Conservation (phyloP, 345 rosid species). For the Psidium guajava region DNA sequence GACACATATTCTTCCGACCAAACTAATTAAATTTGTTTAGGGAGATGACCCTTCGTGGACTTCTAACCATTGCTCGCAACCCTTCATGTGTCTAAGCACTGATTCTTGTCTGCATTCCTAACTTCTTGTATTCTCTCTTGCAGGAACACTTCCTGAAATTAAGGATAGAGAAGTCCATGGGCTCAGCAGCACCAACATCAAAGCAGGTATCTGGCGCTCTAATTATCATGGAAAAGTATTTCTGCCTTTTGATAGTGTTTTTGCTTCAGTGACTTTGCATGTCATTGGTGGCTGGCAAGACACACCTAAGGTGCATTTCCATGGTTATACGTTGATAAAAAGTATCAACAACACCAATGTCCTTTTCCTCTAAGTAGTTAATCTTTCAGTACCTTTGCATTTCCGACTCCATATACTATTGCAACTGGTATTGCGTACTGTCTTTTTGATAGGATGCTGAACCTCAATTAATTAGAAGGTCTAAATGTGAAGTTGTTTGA, state of each 20-base stretch:
- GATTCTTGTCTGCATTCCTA: neutral
- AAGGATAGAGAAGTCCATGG: slow-evolving; percentile 80
- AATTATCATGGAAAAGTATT: neutral
- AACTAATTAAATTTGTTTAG: neutral
- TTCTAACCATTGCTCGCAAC: neutral
- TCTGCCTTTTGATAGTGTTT: neutral
- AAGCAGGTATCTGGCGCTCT: slow-evolving; percentile 51
- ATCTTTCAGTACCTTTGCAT: neutral
- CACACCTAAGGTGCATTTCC: neutral
- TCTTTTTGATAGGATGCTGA: neutral
- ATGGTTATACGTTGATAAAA: neutral
- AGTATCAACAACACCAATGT: neutral
- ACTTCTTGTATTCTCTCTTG: neutral
- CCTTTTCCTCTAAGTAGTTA: neutral
- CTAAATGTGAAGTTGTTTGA: neutral
- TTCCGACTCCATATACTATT: neutral
- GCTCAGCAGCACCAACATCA: slow-evolving; percentile 61
- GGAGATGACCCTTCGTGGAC: neutral
- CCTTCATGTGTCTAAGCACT: neutral
- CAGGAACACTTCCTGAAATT: slow-evolving; percentile 87
- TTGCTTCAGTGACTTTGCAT: neutral
- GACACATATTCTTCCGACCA: neutral
- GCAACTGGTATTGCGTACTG: neutral
- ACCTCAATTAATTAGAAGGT: neutral
- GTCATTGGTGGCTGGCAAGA: neutral